These are phyloP conservation scores for Mycocentrospora acerina DNA, from an alignment of 2,329 filamentous ascomycete species.

Conservation along the genomic window DNA sequence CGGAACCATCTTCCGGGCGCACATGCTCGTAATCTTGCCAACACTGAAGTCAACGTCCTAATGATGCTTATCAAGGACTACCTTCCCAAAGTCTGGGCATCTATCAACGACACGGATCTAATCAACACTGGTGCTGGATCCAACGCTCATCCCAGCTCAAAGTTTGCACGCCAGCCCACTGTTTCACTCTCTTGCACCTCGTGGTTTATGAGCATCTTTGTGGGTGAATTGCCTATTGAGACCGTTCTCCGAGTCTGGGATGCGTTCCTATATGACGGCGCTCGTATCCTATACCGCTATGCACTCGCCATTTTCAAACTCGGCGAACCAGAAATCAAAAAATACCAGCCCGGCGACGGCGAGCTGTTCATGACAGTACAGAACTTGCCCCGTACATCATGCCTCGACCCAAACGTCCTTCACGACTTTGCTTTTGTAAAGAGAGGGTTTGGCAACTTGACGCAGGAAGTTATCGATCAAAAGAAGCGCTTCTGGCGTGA, in stretches of 20 bases:
- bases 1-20: slow-evolving; percentile 85
- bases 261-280: slow-evolving; percentile 92
- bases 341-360: slow-evolving; percentile 79
- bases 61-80: slow-evolving; percentile 84
- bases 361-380: slow-evolving; percentile 96
- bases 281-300: slow-evolving; percentile 89
- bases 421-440: slow-evolving; percentile 82
- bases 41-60: slow-evolving; percentile 89
- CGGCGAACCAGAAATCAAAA: slow-evolving; percentile 73
- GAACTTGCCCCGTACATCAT: slow-evolving; percentile 69
- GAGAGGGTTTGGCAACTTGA: slow-evolving; percentile 77
- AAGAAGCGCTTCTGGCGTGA: slow-evolving; percentile 54
- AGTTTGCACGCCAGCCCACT: slow-evolving; percentile 67
- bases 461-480: slow-evolving; percentile 78
- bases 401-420: slow-evolving; percentile 79
- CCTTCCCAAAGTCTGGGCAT: slow-evolving; percentile 81
- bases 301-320: slow-evolving; percentile 89
- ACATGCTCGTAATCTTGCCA: slow-evolving; percentile 86
- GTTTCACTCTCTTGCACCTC: slow-evolving; percentile 91
- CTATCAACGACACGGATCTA: slow-evolving; percentile 75
- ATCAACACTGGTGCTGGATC: slow-evolving; percentile 39
- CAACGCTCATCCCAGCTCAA: slow-evolving; percentile 35
- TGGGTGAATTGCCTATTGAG: slow-evolving; percentile 89
- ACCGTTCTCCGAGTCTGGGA: slow-evolving; percentile 93
- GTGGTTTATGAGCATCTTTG: slow-evolving; percentile 98